Conservation (phyloP, 2,329 filamentous ascomycete genomes). For the Polychaeton citri region DNA sequence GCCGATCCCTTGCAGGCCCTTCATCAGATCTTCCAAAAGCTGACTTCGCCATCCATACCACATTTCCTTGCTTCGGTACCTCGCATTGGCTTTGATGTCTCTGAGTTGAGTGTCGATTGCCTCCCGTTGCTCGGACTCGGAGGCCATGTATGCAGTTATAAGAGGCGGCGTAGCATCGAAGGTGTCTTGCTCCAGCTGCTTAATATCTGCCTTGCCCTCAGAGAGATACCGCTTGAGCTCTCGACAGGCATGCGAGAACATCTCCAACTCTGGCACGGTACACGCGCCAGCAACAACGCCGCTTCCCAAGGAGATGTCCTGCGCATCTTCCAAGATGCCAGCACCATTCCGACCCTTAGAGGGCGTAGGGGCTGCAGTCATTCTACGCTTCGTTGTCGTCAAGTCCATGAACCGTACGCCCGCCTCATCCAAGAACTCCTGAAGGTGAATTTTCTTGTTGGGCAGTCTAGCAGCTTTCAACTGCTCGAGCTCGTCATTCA, state of each 20-base stretch:
- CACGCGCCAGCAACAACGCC: conserved; percentile 82
- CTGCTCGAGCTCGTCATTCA: conserved; percentile 15
- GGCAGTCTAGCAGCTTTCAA: conserved; percentile 7
- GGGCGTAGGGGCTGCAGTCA: conserved; percentile 53
- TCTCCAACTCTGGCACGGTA: conserved; percentile 80
- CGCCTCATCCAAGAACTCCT: conserved; percentile 89
- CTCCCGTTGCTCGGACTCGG: conserved; percentile 65
- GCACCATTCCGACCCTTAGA: conserved; percentile 10
- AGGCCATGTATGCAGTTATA: conserved; percentile 82
- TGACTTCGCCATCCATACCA: conserved; percentile 99
- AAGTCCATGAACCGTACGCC: conserved; percentile 98
- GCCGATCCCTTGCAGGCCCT: conserved; percentile 62
- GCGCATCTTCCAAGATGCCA: conserved; percentile 7
- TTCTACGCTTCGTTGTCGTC: conserved; percentile 84
- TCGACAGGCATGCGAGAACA: conserved; percentile 89
- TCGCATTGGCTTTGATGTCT: conserved; percentile 86
- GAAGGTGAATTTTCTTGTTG: conserved; percentile 44
- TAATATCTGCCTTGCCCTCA: conserved; percentile 78
- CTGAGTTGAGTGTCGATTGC: conserved; percentile 96
- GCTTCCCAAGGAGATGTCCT: conserved; percentile 45
- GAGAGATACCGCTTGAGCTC: conserved; percentile 96
- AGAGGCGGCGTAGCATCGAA: conserved; percentile 81
- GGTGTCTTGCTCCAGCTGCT: conserved; percentile 79
- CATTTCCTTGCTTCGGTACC: conserved; percentile 82
- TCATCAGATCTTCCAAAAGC: conserved; percentile 66